phyloP scores from a whole-genome alignment of 148 eudicot genomes.

The Pharnaceum exiguum region DNA sequence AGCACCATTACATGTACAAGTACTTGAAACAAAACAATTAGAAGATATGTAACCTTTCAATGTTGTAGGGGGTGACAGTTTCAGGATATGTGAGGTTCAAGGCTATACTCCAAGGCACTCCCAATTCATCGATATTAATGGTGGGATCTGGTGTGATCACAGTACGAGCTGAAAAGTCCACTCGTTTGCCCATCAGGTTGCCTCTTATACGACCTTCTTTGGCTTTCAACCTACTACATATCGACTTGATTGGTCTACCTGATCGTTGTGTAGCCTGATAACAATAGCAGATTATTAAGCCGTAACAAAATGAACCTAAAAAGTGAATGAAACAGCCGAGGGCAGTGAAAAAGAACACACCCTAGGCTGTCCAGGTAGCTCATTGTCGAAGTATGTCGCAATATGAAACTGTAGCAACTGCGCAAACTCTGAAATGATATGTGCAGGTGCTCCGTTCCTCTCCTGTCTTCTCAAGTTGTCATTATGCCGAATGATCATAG shows the following conservation, averaged over 20 bases:
- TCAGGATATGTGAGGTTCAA: slow-evolving; percentile 97
- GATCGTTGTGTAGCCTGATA: slow-evolving; percentile 94
- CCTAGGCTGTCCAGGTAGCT: slow-evolving; percentile 98
- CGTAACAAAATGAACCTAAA: background rate
- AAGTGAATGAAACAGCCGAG: background rate
- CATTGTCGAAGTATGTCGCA: slow-evolving; percentile 97
- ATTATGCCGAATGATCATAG: slow-evolving; percentile 94
- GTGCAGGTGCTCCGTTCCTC: slow-evolving; percentile 99
- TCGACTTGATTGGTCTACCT: slow-evolving; percentile 96
- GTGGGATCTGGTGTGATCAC: slow-evolving; percentile 98
- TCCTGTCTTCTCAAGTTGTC: slow-evolving; percentile 90
- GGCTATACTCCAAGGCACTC: slow-evolving; percentile 99
- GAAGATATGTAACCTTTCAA: slow-evolving; percentile 57
- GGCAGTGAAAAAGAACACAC: slow-evolving; percentile 26
- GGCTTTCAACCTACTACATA: slow-evolving; percentile 93
- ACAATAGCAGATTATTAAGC: slow-evolving; percentile 3
- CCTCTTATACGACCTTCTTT: slow-evolving; percentile 99
- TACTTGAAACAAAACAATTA: background rate
- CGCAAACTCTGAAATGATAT: slow-evolving; percentile 92
- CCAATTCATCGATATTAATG: slow-evolving; percentile 89
- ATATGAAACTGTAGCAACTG: slow-evolving; percentile 93
- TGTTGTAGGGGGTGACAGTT: slow-evolving; percentile 96
- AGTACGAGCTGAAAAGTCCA: slow-evolving; percentile 98
- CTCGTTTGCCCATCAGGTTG: slow-evolving; percentile 97
- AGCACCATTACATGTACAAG: background rate